Base-by-base conservation (phyloP, 768 basidiomycete genomes). In the Gyrodon lividus region DNA sequence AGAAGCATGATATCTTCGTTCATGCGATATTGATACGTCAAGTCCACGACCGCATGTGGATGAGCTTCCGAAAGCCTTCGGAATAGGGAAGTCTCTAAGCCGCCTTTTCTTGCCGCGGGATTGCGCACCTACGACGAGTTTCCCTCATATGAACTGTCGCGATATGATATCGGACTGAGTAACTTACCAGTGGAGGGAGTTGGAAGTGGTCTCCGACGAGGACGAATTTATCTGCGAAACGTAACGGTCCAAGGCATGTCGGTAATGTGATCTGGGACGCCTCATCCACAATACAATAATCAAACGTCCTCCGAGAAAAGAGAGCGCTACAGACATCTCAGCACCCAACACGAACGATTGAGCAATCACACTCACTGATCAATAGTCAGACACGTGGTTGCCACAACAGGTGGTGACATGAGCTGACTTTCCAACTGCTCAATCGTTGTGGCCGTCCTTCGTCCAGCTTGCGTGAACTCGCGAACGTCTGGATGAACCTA, bases 171-270 rank as follows among this genome's bases (percentile, higher is more conserved):
- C 34, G 16, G 23, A 47, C 28, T 19, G 37, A 2, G 13, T 3
- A 2, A 59, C 79, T 51, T 59, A 96, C 96, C 35, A 98, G 78
- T 0, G 97, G 97, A 9, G 96, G 96, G 2, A 99, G 82, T 62
- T 99, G 97, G 72, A 88, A 92, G 70, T 99, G 97, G 64, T 98
- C 97, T 6, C 97, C 97, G 16, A 98, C 96, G 12, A 98, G 84
- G 5, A 98, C 82, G 58, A 98, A 99, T 37, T 79, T 91, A 45
- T 93, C 81, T 2, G 95, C 93, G 60, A 87, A 91, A 1, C 94
- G 84, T 3, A 98, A 73, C 0, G 97, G 97, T 5, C 97, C 97
- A 1, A 98, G 75, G 61, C 93, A 98, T 0, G 94, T 96, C 0
- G 97, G 97, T 2, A 98, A 70, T 0, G 97, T 98, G 56, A 98